Conservation (phyloP, 1,139 yeast genomes). For the Blastobotrys proliferans region DNA sequence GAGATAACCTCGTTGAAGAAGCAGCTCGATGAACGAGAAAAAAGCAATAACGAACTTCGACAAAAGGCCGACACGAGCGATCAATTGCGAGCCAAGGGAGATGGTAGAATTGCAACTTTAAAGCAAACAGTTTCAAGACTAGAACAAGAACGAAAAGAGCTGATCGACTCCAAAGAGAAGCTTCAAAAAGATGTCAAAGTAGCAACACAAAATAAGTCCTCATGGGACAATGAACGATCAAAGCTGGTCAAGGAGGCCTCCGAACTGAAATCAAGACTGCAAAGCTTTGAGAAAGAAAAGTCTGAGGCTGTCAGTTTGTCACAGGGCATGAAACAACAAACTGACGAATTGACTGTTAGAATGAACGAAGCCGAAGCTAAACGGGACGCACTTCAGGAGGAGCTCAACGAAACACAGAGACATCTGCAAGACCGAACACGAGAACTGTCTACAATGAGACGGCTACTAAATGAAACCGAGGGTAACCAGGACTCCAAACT, state of each 20-base stretch:
- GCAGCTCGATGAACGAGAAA: conserved; percentile 23
- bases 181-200: conserved; percentile 42
- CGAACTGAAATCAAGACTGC: conserved; percentile 17
- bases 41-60: conserved; percentile 18
- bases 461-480: conserved; percentile 65
- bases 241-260: conserved; percentile 20
- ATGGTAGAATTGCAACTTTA: conserved; percentile 25
- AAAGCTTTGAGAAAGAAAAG: conserved; percentile 21
- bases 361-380: conserved; percentile 59
- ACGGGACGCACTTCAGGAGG: conserved; percentile 72
- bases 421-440: conserved; percentile 74
- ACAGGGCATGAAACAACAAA: conserved; percentile 48
- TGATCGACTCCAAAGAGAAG: conserved; percentile 41
- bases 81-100: conserved; percentile 23
- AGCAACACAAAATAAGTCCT: conserved; percentile 24
- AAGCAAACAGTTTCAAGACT: conserved; percentile 27
- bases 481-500: conserved; percentile 50
- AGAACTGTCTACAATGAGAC: conserved; percentile 70
- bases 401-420: conserved; percentile 65
- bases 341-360: conserved; percentile 71
- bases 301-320: conserved; percentile 19
- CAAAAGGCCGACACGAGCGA: conserved; percentile 21
- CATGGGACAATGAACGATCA: conserved; percentile 27
- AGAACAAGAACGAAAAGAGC: conserved; percentile 39
- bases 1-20: conserved; percentile 32